Percentiles rank a stretch among this genome's conserved stretches.
phyloP scores from a whole-genome alignment of 164 flowering plant genomes.

The Tinospora cordifolia region DNA sequence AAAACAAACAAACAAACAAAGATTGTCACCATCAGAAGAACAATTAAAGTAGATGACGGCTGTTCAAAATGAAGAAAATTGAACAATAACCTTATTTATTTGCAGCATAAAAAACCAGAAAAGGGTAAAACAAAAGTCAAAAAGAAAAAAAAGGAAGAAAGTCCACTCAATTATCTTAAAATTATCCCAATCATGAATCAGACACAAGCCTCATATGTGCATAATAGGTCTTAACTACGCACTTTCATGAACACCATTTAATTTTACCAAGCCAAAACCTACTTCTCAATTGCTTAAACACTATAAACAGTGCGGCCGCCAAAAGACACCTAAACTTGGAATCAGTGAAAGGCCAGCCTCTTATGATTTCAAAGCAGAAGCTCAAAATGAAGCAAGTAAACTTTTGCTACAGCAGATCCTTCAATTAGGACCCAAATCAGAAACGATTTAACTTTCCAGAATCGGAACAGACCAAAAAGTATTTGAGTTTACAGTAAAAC shows the following conservation, averaged over 20 bases:
- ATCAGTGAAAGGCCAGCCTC: neutral
- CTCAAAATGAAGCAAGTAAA: neutral
- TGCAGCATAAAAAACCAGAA: neutral
- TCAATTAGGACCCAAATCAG: neutral
- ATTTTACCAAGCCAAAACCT: slow-evolving; percentile 1
- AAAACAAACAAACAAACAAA: neutral
- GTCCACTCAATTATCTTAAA: slow-evolving; percentile 1
- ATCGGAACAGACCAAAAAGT: too few relatives aligned
- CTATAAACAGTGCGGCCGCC: neutral
- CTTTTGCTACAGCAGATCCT: neutral
- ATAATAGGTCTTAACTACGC: neutral
- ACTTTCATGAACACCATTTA: slow-evolving; percentile 2
- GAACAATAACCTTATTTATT: neutral
- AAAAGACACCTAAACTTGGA: neutral
- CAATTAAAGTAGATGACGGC: neutral
- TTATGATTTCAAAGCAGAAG: neutral
- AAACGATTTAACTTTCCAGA: neutral
- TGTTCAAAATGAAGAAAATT: neutral
- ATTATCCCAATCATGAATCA: slow-evolving; percentile 9
- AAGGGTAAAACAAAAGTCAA: neutral
- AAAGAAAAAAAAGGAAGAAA: slow-evolving; percentile 1
- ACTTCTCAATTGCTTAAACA: neutral
- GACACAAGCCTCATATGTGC: slow-evolving; percentile 1
- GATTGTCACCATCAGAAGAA: neutral
- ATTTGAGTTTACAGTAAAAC: neutral